Evolutionary conservation across 163 green algal species (phyloP).

Genomic region (Picocystis sp.): DNA sequence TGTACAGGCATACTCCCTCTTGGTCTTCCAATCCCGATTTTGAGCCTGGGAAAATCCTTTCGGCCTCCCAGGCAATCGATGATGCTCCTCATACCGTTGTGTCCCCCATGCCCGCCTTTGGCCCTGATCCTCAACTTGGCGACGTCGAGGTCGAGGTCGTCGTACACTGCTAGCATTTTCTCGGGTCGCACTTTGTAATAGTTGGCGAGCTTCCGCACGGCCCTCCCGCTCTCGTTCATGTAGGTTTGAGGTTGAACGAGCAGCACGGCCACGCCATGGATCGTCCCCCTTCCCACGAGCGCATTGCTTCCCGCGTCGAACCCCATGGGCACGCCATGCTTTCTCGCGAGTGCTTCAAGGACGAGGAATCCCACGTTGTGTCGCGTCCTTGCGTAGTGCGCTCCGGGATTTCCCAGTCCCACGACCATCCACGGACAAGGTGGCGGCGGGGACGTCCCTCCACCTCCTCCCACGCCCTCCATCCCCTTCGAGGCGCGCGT

Average conservation of each 20-base stretch:
- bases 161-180: conserved; percentile 58
- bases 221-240: conserved; percentile 82
- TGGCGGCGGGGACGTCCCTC: no score
- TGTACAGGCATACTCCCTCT: no score
- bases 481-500: no score
- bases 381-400: conserved; percentile 25
- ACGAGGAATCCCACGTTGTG: conserved; percentile 49
- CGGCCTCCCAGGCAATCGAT: conserved; percentile 34
- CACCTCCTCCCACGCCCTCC: no score
- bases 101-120: conserved; percentile 72
- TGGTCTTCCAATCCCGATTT: conserved; percentile 23
- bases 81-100: conserved; percentile 84
- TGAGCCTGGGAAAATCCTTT: conserved; percentile 42
- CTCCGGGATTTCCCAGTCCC: conserved; percentile 42
- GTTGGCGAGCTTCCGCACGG: conserved; percentile 38
- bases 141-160: conserved; percentile 72
- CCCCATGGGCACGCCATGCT: conserved; percentile 25
- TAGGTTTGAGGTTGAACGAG: conserved; percentile 81
- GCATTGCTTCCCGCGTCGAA: conserved; percentile 42
- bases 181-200: conserved; percentile 49
- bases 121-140: conserved; percentile 44
- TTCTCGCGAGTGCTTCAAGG: conserved; percentile 30
- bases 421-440: conserved; percentile 25
- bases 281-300: conserved; percentile 26
- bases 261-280: conserved; percentile 32